Evolutionary conservation across 116 monocot genomes (phyloP).

Genomic region (Papilionanthe hybrid): DNA sequence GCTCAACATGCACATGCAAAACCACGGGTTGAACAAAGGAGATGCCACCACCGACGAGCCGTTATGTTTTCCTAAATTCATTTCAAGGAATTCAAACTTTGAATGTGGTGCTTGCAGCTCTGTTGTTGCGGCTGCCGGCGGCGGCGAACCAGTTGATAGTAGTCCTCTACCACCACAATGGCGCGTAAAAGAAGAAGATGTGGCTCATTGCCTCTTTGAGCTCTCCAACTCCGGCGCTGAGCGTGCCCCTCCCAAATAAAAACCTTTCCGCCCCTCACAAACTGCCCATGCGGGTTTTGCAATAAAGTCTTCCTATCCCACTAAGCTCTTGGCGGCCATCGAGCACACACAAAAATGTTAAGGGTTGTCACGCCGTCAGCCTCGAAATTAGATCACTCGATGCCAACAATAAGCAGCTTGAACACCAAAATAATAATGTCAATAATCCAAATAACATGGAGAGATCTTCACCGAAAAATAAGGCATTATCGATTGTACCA

Average conservation of each 20-base stretch:
- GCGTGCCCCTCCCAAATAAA: too few relatives aligned
- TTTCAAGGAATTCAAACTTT: constrained; percentile 28
- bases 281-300: constrained; percentile 20
- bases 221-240: constrained; percentile 4
- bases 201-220: constrained; percentile 36
- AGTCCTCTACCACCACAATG: not conserved
- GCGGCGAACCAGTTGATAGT: constrained; percentile 31
- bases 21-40: constrained; percentile 66
- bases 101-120: constrained; percentile 31
- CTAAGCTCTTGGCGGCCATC: constrained; percentile 91
- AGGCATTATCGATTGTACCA: constrained; percentile 42
- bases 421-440: not conserved
- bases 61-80: constrained; percentile 2
- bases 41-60: constrained; percentile 12
- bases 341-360: constrained; percentile 92
- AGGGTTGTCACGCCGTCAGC: constrained; percentile 63
- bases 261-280: too few relatives aligned
- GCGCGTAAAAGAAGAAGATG: constrained; percentile 20
- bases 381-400: constrained; percentile 2
- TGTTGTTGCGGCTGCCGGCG: constrained; percentile 60
- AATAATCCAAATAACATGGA: not conserved
- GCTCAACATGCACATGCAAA: constrained; percentile 79
- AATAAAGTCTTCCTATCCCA: constrained; percentile 82
- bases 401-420: not conserved
- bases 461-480: not conserved